phyloP scores from a whole-genome alignment of 2,329 filamentous ascomycete genomes.

The Gaeumannomyces tritici region DNA sequence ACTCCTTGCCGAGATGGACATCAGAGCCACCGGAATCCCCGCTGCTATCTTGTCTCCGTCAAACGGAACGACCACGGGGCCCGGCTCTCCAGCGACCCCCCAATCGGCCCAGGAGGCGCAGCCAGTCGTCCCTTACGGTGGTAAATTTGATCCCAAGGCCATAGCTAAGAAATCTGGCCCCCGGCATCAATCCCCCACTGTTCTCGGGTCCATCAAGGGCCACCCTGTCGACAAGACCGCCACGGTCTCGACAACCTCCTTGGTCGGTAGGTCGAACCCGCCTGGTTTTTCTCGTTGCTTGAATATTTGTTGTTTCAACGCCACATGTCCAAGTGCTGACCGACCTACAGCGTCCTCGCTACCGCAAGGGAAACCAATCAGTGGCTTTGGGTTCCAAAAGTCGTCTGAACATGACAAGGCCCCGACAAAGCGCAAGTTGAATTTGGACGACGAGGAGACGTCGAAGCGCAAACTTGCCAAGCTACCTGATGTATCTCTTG shows the following conservation, averaged over 20 bases:
- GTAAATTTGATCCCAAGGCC: constrained; percentile 80
- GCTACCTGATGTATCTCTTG: constrained; percentile 67
- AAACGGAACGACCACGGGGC: constrained; percentile 38
- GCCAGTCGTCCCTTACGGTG: constrained; percentile 53
- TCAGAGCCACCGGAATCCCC: constrained; percentile 45
- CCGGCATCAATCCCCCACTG: constrained; percentile 42
- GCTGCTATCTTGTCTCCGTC: constrained; percentile 19
- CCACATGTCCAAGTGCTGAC: neutral
- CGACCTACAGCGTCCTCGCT: constrained; percentile 2
- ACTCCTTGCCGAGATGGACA: constrained; percentile 65
- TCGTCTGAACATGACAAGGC: constrained; percentile 56
- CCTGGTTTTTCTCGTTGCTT: too few relatives aligned
- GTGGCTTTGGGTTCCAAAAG: constrained; percentile 76
- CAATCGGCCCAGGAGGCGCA: constrained; percentile 38
- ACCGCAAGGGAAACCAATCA: constrained; percentile 50
- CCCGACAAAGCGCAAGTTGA: constrained; percentile 62
- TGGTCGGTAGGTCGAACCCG: neutral
- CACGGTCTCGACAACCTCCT: constrained; percentile 1
- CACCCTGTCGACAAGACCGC: constrained; percentile 25
- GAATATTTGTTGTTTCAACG: too few relatives aligned
- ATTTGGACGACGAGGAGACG: constrained; percentile 82
- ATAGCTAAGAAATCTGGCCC: constrained; percentile 71
- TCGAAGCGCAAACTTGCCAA: constrained; percentile 84
- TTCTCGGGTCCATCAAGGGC: constrained; percentile 37
- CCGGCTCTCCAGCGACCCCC: constrained; percentile 34